These are phyloP conservation scores for Zygotorulaspora mrakii DNA, from an alignment of 1,139 yeast genomes.

Conservation along the genomic window DNA sequence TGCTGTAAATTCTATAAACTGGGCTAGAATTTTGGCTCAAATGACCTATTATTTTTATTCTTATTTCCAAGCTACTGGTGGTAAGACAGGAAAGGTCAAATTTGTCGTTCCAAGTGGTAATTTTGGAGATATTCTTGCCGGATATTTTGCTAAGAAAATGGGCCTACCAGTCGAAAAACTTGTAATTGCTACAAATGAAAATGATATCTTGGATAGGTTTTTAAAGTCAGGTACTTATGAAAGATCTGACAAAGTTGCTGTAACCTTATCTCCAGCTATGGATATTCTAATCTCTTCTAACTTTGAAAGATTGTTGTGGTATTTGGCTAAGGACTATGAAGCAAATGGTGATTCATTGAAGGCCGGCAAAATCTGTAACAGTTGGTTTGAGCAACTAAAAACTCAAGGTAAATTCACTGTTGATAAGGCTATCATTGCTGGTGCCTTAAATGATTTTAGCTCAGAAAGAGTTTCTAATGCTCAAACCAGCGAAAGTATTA, in stretches of 20 bases:
- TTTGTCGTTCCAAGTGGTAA: constrained; percentile 97
- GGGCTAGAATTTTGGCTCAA: constrained; percentile 98
- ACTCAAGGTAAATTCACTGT: constrained; percentile 71
- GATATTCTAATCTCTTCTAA: constrained; percentile 92
- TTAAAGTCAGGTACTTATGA: constrained; percentile 80
- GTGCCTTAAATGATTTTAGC: constrained; percentile 66
- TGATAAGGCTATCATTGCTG: constrained; percentile 57
- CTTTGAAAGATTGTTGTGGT: constrained; percentile 95
- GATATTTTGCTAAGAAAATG: constrained; percentile 91
- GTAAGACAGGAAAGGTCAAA: constrained; percentile 52
- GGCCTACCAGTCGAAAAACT: constrained; percentile 86
- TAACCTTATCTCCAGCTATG: constrained; percentile 97
- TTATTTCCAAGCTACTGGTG: constrained; percentile 66
- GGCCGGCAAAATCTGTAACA: constrained; percentile 69
- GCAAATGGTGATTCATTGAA: constrained; percentile 55
- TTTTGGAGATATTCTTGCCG: constrained; percentile 97
- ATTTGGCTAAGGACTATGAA: constrained; percentile 68
- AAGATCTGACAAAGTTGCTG: constrained; percentile 71
- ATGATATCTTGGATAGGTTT: constrained; percentile 91
- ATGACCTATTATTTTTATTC: constrained; percentile 94
- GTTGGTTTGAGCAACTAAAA: constrained; percentile 80
- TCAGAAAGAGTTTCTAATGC: constrained; percentile 78
- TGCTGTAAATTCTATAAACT: constrained; percentile 95
- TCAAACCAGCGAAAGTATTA: constrained; percentile 75
- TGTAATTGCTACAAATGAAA: constrained; percentile 92